A percentile compares a stretch with the other conserved stretches of the same genome.
These are phyloP conservation scores for Malus hybrid DNA, from an alignment of 331 rosid genomes.

Conservation along the genomic window DNA sequence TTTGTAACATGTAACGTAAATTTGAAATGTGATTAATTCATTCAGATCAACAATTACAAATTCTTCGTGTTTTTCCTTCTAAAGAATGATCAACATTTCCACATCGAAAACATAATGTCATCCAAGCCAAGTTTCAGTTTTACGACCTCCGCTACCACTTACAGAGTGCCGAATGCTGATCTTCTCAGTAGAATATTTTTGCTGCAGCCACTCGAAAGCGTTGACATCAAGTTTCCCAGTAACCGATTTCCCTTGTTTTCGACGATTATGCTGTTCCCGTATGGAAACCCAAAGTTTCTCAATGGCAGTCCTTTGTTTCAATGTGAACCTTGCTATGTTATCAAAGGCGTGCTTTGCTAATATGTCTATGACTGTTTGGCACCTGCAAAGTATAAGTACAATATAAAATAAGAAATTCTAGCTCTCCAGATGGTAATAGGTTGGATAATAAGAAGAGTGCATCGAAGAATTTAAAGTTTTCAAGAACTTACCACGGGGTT, in stretches of 20 bases:
- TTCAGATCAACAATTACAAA: not conserved
- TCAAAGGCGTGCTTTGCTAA: conserved; percentile 43
- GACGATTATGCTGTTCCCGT: conserved; percentile 62
- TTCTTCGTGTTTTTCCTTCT: not conserved
- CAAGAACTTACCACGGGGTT: conserved; percentile 54
- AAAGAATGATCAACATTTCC: not conserved
- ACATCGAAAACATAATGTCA: conserved; percentile 22
- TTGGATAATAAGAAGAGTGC: not conserved
- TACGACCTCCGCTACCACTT: conserved; percentile 77
- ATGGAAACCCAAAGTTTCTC: conserved; percentile 86
- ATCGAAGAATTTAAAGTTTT: not conserved
- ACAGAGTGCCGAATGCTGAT: conserved; percentile 90
- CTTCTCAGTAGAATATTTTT: conserved; percentile 78
- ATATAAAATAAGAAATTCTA: not conserved
- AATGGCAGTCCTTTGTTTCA: conserved; percentile 70
- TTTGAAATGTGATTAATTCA: not conserved
- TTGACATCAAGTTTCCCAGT: conserved; percentile 87
- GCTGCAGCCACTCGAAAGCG: conserved; percentile 85
- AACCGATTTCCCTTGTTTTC: conserved; percentile 87
- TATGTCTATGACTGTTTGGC: conserved; percentile 61
- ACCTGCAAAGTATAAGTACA: conserved; percentile 23
- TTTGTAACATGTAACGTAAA: not conserved
- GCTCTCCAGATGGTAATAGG: not conserved
- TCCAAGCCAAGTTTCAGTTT: conserved; percentile 94
- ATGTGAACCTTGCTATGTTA: conserved; percentile 68